A percentile compares a stretch with the other conserved stretches of the same genome.
Conservation (phyloP, 2,329 filamentous ascomycete species). For the Aspergillus pseudoglaucus region DNA sequence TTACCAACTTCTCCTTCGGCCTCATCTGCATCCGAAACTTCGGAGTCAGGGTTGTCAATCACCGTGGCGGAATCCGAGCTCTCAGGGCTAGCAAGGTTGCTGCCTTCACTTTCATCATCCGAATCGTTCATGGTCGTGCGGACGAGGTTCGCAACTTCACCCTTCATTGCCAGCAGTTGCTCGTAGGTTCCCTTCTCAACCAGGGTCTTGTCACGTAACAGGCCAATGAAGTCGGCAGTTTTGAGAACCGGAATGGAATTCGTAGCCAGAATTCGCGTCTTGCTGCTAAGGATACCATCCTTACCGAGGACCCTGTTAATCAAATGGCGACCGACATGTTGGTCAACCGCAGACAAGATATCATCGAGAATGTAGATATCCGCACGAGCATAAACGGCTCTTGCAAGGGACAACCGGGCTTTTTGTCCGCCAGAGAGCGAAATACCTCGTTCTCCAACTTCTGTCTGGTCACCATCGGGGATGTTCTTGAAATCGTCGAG, state of each 20-base stretch:
- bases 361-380: slow-evolving; percentile 95
- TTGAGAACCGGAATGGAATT: slow-evolving; percentile 89
- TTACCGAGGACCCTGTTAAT: slow-evolving; percentile 90
- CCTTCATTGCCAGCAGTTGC: slow-evolving; percentile 89
- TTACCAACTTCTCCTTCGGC: slow-evolving; percentile 67
- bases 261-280: slow-evolving; percentile 88
- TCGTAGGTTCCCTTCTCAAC: slow-evolving; percentile 84
- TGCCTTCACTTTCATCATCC: slow-evolving; percentile 39
- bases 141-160: slow-evolving; percentile 77
- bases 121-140: slow-evolving; percentile 57
- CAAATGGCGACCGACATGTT: slow-evolving; percentile 89
- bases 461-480: slow-evolving; percentile 91
- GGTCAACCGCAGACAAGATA: slow-evolving; percentile 92
- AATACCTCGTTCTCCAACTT: slow-evolving; percentile 94
- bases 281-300: slow-evolving; percentile 71
- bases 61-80: slow-evolving; percentile 53
- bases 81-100: slow-evolving; percentile 62
- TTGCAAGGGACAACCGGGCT: slow-evolving; percentile 81
- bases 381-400: slow-evolving; percentile 93
- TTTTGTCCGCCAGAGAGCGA: slow-evolving; percentile 95
- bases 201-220: slow-evolving; percentile 76
- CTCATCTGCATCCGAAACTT: slow-evolving; percentile 50
- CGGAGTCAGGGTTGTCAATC: slow-evolving; percentile 44
- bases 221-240: slow-evolving; percentile 80
- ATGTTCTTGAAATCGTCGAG: slow-evolving; percentile 84